Base-by-base conservation (phyloP, 768 basidiomycete species). In the Phallus indusiatus region DNA sequence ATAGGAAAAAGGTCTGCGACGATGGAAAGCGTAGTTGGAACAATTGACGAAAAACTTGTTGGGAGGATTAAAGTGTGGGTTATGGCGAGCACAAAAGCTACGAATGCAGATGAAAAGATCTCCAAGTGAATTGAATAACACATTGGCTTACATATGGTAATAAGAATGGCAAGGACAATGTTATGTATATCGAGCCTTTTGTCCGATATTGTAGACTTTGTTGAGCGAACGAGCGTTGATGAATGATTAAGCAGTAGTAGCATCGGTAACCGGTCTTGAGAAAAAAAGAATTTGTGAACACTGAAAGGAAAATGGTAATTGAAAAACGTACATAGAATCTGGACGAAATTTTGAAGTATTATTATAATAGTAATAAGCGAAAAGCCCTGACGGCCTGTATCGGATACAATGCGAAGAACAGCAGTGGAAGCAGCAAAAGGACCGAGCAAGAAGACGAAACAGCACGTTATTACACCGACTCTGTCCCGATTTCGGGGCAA, bases 271-370 rank as follows among this genome's bases (percentile, higher is more conserved):
- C 50, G 57, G 33, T 52, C 57, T 59, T 7, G n/a, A 20, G 9
- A n/a, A 42, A 22, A 35, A n/a, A 36, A 52, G 14, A 1, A 28
- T 28, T 7, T 28, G 2, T 7, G 7, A 28, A 7, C 28, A 18
- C 18, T 20, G 21, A 20, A 37, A 20, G 22, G 21, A 20, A 36
- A 49, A 6, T 54, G 22, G 10, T 4, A 42, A 42, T n/a, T 2
- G n/a, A 42, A 42, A 42, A 42, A 36, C 57, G 11, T 59, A 59
- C 57, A 59, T 1, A 28, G 33, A n/a, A 59, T 37, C 36, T 59
- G 47, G 20, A 59, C 50, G 37, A 59, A 36, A 36, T 35, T 17
- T 24, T 59, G 57, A 5, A 52, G 16, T 17, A 53, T 36, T 7
- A 24, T n/a, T 33, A 50, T 47, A 8, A 51, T 51, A 16, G 52